Evolutionary conservation across 163 green algal genomes (phyloP).

Genomic region (Scenedesmus sp.): DNA sequence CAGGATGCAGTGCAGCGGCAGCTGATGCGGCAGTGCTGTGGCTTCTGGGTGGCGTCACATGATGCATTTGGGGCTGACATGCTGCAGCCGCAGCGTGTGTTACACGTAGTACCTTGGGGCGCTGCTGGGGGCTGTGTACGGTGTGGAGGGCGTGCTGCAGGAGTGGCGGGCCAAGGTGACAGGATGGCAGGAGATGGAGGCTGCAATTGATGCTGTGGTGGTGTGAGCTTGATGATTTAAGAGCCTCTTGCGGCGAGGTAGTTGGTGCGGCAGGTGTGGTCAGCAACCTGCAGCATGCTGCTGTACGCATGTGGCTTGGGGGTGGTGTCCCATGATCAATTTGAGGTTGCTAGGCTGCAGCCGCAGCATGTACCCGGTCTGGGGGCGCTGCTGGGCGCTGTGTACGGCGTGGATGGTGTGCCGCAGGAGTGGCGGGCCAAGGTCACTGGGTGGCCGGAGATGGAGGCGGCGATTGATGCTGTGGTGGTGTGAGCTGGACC

Average conservation of each 20-base stretch:
- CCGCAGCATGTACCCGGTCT: conserved; percentile 39
- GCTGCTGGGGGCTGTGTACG: conserved; percentile 56
- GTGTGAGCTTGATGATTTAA: neutral
- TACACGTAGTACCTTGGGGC: conserved; percentile 52
- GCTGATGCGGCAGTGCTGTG: too few species aligned
- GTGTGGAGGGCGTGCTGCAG: conserved; percentile 27
- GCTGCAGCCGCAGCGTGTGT: conserved; percentile 34
- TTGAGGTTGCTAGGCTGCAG: neutral
- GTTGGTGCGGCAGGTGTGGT: too few species aligned
- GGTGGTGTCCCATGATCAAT: too few species aligned
- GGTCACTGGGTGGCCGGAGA: conserved; percentile 29
- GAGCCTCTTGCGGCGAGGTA: neutral
- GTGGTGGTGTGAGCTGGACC: conserved; percentile 3
- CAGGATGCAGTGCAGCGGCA: neutral
- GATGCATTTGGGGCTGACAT: too few species aligned
- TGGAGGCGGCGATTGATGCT: neutral
- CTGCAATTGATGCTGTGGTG: neutral
- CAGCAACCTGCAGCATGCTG: too few species aligned
- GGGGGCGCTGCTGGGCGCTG: conserved; percentile 59
- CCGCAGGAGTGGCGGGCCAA: conserved; percentile 47
- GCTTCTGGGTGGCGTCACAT: too few species aligned
- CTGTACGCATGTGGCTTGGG: too few species aligned
- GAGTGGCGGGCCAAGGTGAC: conserved; percentile 53
- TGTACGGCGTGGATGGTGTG: conserved; percentile 43
- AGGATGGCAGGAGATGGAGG: conserved; percentile 10